These are phyloP conservation scores for Venturia pyrina DNA, from an alignment of 2,329 filamentous ascomycete genomes.

Conservation along the genomic window DNA sequence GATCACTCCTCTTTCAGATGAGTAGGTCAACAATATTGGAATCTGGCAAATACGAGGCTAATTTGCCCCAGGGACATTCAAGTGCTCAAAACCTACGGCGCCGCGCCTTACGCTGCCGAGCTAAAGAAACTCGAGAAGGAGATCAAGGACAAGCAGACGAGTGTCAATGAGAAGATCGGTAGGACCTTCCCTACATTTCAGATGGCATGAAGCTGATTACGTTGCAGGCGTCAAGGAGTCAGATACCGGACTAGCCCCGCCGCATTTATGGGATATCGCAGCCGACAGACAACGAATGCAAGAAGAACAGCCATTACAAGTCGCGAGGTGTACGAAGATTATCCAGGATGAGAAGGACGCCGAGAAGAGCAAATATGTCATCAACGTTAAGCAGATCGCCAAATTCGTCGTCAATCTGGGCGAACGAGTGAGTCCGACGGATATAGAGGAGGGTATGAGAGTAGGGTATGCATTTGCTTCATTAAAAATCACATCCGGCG, in stretches of 20 bases:
- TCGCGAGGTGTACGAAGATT: slow-evolving; percentile 97
- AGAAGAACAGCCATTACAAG: slow-evolving; percentile 95
- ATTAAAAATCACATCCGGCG: neutral
- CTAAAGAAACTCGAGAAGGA: slow-evolving; percentile 98
- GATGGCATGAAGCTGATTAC: neutral
- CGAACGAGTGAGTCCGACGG: slow-evolving; percentile 91
- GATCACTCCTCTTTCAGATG: slow-evolving; percentile 92
- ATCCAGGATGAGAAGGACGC: slow-evolving; percentile 93
- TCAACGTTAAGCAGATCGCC: slow-evolving; percentile 99
- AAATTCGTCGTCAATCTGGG: slow-evolving; percentile 98
- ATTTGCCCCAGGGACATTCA: slow-evolving; percentile 73
- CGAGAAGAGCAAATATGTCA: slow-evolving; percentile 99
- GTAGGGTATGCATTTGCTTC: slow-evolving; percentile 53
- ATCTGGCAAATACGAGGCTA: slow-evolving; percentile 19
- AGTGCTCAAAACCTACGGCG: slow-evolving; percentile 97
- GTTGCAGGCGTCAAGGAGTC: slow-evolving; percentile 51
- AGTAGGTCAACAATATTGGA: slow-evolving; percentile 50
- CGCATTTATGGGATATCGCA: slow-evolving; percentile 97
- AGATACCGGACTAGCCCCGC: slow-evolving; percentile 93
- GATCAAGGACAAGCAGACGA: slow-evolving; percentile 98
- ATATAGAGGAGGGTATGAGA: slow-evolving; percentile 99
- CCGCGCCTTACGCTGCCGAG: slow-evolving; percentile 84
- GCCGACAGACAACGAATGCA: slow-evolving; percentile 97
- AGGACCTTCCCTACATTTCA: slow-evolving; percentile 14
- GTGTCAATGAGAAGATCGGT: slow-evolving; percentile 97